A percentile compares a stretch with the other conserved stretches of the same genome.
These are phyloP conservation scores for Handroanthus guayacan DNA, from an alignment of 257 asterid species.

Conservation along the genomic window DNA sequence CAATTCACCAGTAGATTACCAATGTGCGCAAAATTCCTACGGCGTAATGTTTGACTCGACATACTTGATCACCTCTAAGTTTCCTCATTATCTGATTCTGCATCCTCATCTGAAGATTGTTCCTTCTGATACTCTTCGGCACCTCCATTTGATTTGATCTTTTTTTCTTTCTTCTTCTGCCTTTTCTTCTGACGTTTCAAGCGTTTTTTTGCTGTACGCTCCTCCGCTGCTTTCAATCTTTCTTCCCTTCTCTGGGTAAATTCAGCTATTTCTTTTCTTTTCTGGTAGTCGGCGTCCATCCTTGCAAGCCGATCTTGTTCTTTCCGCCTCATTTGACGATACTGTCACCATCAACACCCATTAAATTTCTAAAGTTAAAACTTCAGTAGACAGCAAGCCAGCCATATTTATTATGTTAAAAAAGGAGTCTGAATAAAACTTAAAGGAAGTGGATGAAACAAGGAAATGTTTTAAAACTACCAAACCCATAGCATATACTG, in stretches of 20 bases:
- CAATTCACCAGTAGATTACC: not conserved
- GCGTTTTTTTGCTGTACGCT: conserved; percentile 84
- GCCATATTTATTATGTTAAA: not conserved
- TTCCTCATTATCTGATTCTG: conserved; percentile 56
- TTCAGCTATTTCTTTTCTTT: conserved; percentile 75
- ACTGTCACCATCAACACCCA: conserved; percentile 52
- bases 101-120: conserved; percentile 64
- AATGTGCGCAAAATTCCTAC: not conserved
- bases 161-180: conserved; percentile 74
- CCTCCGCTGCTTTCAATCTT: conserved; percentile 89
- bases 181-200: conserved; percentile 85
- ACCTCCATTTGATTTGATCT: conserved; percentile 45
- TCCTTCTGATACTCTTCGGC: conserved; percentile 57
- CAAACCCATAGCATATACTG: not conserved
- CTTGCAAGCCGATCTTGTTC: conserved; percentile 96
- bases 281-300: conserved; percentile 87
- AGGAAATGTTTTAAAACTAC: not conserved
- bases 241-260: conserved; percentile 80
- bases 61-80: conserved; percentile 29
- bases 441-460: not conserved
- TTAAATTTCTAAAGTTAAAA: conserved; percentile 5
- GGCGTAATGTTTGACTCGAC: not conserved
- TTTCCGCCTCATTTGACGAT: conserved; percentile 97
- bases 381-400: not conserved
- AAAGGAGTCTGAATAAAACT: not conserved